These are phyloP conservation scores for Collybia sordida DNA, from an alignment of 768 basidiomycete genomes.

Conservation along the genomic window DNA sequence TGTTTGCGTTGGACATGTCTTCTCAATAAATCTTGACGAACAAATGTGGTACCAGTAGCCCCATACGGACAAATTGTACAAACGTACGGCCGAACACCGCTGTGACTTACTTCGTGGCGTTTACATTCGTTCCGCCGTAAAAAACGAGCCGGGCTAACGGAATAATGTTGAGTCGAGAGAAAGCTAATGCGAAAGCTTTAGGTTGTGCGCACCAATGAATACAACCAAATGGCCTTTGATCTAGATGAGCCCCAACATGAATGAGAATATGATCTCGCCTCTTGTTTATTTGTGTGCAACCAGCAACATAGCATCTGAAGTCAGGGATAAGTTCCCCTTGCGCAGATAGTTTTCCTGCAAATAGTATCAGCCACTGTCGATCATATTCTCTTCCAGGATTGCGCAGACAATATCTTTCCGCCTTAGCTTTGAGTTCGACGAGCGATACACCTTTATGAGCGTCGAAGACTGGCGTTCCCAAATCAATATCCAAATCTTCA, in stretches of 20 bases:
- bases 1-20: constrained; percentile 65
- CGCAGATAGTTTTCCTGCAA: constrained; percentile 63
- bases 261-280: constrained; percentile 74
- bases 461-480: constrained; percentile 58
- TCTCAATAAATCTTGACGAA: constrained; percentile 67
- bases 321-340: constrained; percentile 57
- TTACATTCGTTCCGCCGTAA: constrained; percentile 78
- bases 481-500: constrained; percentile 20
- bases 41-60: constrained; percentile 45
- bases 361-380: constrained; percentile 63
- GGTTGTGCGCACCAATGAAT: constrained; percentile 46
- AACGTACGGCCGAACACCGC: constrained; percentile 54
- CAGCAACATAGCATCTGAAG: constrained; percentile 67
- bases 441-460: constrained; percentile 63
- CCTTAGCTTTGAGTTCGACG: constrained; percentile 52
- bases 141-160: constrained; percentile 57
- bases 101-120: constrained; percentile 69
- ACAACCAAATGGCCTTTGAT: constrained; percentile 66
- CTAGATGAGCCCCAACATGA: constrained; percentile 71
- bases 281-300: constrained; percentile 69
- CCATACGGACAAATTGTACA: constrained; percentile 53
- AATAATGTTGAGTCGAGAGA: not conserved
- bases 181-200: too few relatives aligned
- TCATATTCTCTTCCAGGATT: constrained; percentile 62
- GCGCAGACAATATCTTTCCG: constrained; percentile 50